Conservation (phyloP, 208 protist genomes). For the Trypanosomatidae sp. region DNA sequence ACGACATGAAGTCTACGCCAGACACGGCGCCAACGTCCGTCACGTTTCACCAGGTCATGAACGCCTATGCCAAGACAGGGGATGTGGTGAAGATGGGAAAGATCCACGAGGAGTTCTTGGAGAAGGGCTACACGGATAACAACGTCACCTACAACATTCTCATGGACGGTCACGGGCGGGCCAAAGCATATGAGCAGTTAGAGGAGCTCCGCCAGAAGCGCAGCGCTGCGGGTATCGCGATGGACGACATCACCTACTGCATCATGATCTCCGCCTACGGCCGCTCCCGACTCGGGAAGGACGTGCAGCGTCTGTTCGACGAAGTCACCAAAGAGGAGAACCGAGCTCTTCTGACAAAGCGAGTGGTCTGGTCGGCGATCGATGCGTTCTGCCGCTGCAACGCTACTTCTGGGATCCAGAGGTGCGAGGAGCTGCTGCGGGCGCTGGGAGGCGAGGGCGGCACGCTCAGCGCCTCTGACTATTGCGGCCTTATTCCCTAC, state of each 20-base stretch:
- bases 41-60: constrained; percentile 89
- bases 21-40: constrained; percentile 88
- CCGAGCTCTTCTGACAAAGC: constrained; percentile 41
- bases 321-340: constrained; percentile 40
- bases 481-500: constrained; percentile 73
- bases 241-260: constrained; percentile 85
- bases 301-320: constrained; percentile 62
- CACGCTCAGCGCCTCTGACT: constrained; percentile 34
- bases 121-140: constrained; percentile 69
- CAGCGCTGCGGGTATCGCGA: constrained; percentile 40
- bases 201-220: constrained; percentile 69
- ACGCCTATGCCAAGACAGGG: constrained; percentile 84
- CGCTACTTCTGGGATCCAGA: constrained; percentile 47
- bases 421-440: constrained; percentile 50
- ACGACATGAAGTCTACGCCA: constrained; percentile 80
- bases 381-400: constrained; percentile 88
- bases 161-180: constrained; percentile 76
- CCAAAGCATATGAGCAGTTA: constrained; percentile 74
- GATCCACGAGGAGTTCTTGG: constrained; percentile 57
- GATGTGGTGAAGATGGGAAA: constrained; percentile 89
- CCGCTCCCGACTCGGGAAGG: constrained; percentile 48
- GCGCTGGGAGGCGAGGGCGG: not conserved
- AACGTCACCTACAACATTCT: constrained; percentile 89
- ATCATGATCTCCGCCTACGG: constrained; percentile 82
- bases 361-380: constrained; percentile 70